Evolutionary conservation across 495 filamentous ascomycete species (phyloP), one percentile per base, ranked within the genome.

Genomic region (Penicillium desertorum): DNA sequence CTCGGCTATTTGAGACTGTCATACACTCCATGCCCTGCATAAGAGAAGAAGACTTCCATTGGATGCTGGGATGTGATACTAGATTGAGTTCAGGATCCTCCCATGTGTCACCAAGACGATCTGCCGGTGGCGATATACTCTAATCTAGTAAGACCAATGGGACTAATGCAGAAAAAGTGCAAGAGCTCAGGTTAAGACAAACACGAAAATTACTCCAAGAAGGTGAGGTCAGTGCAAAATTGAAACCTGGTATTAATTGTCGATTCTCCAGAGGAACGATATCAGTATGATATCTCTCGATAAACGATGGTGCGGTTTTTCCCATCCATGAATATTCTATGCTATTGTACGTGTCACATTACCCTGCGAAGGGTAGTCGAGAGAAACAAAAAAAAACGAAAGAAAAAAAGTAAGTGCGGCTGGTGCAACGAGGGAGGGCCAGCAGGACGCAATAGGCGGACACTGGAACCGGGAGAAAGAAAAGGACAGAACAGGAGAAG

Each of bases 301-400:
- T 55, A 58, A 67, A 67, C 62, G 64, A 69, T 67, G 64, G 66
- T 54, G 29, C 54, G 59, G 51, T 63, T 62, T 62, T 62, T 59
- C 64, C 66, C 53, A 69, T 67, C 64, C 66, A 59, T 62, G 58
- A 59, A 62, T 45, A 60, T 67, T 69, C 66, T 69, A 69, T 69
- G 66, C 66, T 69, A 69, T 65, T 67, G 66, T 69, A 69, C 66
- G 66, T 69, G 44, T 61, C 66, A 69, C 66, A 67, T 69, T 65
- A 65, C 61, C 66, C 66, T 51, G 12, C 17, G 34, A 36, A 42
- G 58, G 60, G 60, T 12, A 52, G 61, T 62, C 58, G 60, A 61
- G 36, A 50, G 42, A 47, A 55, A 60, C 16, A 54, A 56, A 49
- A 62, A 55, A 59, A 25, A 25, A 25, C 23, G 23, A 25, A 23